Percentiles rank a stretch among this genome's conserved stretches.
These are phyloP conservation scores for Aureobasidium sp. DNA, from an alignment of 2,329 filamentous ascomycete species.

Conservation along the genomic window DNA sequence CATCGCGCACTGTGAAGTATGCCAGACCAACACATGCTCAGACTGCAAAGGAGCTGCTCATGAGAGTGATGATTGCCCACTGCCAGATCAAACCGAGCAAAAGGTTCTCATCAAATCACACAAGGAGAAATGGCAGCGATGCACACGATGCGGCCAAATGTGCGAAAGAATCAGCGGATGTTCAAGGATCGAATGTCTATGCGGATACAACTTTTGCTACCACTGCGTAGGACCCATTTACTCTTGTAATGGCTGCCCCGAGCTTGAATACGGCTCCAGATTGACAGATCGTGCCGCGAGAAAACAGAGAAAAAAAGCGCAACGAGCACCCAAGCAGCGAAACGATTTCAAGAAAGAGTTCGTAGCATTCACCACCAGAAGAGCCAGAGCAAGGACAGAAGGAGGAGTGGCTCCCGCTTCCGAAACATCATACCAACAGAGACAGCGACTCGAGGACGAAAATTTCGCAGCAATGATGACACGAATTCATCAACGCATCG, in stretches of 20 bases:
- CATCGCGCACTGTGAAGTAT: not conserved
- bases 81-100: not conserved
- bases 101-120: not conserved
- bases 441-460: not conserved
- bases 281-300: too few species aligned
- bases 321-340: too few species aligned
- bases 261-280: not conserved
- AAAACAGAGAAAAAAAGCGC: not conserved
- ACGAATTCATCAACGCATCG: not conserved
- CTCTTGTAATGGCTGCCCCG: not conserved
- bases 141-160: not conserved
- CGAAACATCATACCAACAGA: not conserved
- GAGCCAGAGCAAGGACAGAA: not conserved
- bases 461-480: not conserved
- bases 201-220: not conserved
- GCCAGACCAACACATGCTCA: not conserved
- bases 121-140: not conserved
- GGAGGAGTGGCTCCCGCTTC: too few species aligned
- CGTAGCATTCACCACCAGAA: not conserved
- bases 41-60: not conserved
- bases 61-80: not conserved
- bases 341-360: not conserved
- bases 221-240: not conserved
- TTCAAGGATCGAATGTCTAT: not conserved
- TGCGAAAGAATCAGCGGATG: not conserved